These are phyloP conservation scores for Aciculosporium take DNA, from an alignment of 2,329 filamentous ascomycete genomes.

Conservation along the genomic window DNA sequence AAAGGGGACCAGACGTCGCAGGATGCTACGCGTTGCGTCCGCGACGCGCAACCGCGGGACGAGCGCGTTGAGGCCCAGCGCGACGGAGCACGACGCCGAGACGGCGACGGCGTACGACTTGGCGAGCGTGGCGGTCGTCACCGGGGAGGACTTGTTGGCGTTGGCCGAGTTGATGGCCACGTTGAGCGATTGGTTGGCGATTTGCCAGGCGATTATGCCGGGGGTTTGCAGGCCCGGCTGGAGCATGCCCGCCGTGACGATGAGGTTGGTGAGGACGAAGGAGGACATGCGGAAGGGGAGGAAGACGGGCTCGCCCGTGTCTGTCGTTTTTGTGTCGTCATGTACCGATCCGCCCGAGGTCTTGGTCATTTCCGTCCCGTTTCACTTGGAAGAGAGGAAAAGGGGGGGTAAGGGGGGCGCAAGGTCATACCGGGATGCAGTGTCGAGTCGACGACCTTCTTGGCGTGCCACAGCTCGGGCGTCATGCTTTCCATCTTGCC, in stretches of 20 bases:
- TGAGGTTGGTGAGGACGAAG: slow-evolving; percentile 83
- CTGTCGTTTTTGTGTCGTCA: too few species aligned
- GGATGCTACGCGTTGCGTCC: slow-evolving; percentile 59
- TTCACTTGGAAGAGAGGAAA: neutral
- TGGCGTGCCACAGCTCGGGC: slow-evolving; percentile 81
- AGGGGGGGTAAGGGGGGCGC: too few species aligned
- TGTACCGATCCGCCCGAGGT: too few species aligned
- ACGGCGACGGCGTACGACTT: slow-evolving; percentile 90
- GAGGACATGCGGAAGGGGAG: slow-evolving; percentile 95
- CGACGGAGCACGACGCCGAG: slow-evolving; percentile 83
- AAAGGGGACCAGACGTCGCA: slow-evolving; percentile 85
- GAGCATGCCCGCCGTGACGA: slow-evolving; percentile 95
- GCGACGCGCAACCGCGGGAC: slow-evolving; percentile 75
- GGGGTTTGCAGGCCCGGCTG: slow-evolving; percentile 70
- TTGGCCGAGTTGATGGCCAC: slow-evolving; percentile 97
- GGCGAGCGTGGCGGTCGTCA: slow-evolving; percentile 64
- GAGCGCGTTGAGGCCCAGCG: slow-evolving; percentile 76
- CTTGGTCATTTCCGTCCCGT: too few species aligned
- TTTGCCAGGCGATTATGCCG: slow-evolving; percentile 86
- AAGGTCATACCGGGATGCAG: slow-evolving; percentile 67
- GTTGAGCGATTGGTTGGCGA: slow-evolving; percentile 93
- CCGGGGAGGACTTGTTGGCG: slow-evolving; percentile 89
- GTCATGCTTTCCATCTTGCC: slow-evolving; percentile 71
- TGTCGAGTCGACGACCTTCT: slow-evolving; percentile 95
- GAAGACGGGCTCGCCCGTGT: slow-evolving; percentile 83